Evolutionary conservation across 768 basidiomycete genomes (phyloP).

Genomic region (Kwoniella bestiolae): DNA sequence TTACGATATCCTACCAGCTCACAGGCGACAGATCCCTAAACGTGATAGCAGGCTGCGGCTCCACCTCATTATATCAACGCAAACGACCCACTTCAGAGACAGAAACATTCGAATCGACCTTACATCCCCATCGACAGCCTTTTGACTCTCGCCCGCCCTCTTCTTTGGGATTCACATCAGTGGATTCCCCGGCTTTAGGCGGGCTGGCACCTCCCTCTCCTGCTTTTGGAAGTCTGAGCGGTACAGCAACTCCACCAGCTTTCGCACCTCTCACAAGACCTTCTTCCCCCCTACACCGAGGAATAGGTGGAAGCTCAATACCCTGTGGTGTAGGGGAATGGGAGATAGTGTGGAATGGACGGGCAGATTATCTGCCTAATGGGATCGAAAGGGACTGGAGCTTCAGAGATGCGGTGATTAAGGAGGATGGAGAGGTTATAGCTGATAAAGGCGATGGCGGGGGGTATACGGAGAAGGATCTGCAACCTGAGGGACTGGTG

Average conservation of each 20-base stretch:
- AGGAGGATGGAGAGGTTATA: constrained; percentile 52
- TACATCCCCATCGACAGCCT: not conserved
- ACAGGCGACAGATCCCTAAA: constrained; percentile 51
- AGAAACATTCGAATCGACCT: constrained; percentile 1
- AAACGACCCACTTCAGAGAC: constrained; percentile 17
- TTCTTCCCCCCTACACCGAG: not conserved
- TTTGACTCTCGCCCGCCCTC: constrained; percentile 9
- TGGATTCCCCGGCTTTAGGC: not conserved
- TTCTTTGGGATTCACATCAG: not conserved
- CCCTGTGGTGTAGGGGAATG: constrained; percentile 51
- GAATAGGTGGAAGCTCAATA: not conserved
- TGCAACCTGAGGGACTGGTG: constrained; percentile 48
- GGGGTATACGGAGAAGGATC: constrained; percentile 29
- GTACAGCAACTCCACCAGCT: constrained; percentile 9
- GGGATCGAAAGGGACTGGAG: constrained; percentile 57
- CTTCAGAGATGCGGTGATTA: constrained; percentile 50
- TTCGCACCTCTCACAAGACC: constrained; percentile 3
- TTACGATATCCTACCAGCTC: too few relatives aligned
- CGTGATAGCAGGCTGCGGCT: constrained; percentile 53
- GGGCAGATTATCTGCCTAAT: constrained; percentile 54
- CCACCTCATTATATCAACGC: constrained; percentile 49
- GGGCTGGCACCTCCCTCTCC: constrained; percentile 1
- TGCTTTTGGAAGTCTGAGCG: not conserved
- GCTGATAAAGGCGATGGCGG: constrained; percentile 51
- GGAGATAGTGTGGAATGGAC: constrained; percentile 51